Evolutionary conservation across 805 yeast species (phyloP).

Genomic region (Saccharomycopsis capsularis): DNA sequence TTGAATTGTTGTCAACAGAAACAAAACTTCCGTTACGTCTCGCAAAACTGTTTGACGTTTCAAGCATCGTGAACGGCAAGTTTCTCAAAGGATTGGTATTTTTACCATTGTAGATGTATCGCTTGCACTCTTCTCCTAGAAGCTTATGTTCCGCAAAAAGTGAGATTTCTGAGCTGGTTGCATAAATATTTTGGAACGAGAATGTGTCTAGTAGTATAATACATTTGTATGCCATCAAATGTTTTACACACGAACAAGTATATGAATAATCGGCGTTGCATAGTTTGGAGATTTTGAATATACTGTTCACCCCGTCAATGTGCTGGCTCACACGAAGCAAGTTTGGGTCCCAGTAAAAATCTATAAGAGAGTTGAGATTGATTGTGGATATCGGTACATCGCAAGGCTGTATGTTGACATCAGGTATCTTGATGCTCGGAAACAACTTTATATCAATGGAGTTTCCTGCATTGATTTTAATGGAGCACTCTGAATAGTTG

Average conservation of each 20-base stretch:
- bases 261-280: slow-evolving; percentile 75
- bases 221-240: slow-evolving; percentile 83
- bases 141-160: slow-evolving; percentile 55
- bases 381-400: slow-evolving; percentile 95
- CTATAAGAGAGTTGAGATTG: slow-evolving; percentile 61
- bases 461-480: slow-evolving; percentile 84
- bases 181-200: slow-evolving; percentile 82
- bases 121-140: slow-evolving; percentile 78
- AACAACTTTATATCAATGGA: slow-evolving; percentile 90
- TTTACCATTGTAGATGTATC: slow-evolving; percentile 30
- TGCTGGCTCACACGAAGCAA: slow-evolving; percentile 81
- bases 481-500: slow-evolving; percentile 91
- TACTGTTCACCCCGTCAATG: slow-evolving; percentile 83
- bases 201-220: slow-evolving; percentile 78
- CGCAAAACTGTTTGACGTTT: neutral
- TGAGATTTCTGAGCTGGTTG: slow-evolving; percentile 75
- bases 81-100: slow-evolving; percentile 6
- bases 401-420: slow-evolving; percentile 63
- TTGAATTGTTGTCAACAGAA: neutral
- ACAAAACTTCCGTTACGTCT: slow-evolving; percentile 1
- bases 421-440: slow-evolving; percentile 79
- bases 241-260: slow-evolving; percentile 84
- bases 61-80: slow-evolving; percentile 7
- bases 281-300: slow-evolving; percentile 64
- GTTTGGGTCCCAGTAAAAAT: slow-evolving; percentile 96